Conservation (phyloP, 352 stramenopile genomes). For the Aphanomyces stellatus region DNA sequence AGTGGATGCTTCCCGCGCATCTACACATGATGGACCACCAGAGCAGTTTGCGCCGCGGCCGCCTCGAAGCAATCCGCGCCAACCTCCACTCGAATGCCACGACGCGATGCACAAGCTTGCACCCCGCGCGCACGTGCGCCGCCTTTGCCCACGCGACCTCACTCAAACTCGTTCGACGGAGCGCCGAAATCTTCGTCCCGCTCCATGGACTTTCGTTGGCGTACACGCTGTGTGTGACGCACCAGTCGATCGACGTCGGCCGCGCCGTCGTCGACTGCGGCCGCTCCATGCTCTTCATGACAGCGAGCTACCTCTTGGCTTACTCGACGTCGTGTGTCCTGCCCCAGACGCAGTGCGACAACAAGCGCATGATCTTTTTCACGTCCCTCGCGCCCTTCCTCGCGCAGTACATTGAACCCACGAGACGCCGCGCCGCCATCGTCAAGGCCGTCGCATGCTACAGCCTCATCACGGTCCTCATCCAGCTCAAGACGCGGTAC, state of each 20-base stretch:
- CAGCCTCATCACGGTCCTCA: not conserved
- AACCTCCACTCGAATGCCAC: not conserved
- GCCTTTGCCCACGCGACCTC: not conserved
- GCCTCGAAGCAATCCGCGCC: not conserved
- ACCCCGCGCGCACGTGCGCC: not conserved
- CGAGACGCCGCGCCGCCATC: not conserved
- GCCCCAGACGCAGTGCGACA: not conserved
- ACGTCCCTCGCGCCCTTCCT: not conserved
- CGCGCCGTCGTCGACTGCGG: not conserved
- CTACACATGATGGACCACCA: not conserved
- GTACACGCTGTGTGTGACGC: not conserved
- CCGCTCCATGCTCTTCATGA: not conserved
- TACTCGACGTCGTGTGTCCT: slow-evolving; percentile 1
- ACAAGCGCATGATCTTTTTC: not conserved
- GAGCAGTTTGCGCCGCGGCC: not conserved
- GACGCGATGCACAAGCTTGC: not conserved
- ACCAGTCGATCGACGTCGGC: not conserved
- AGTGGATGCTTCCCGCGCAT: not conserved
- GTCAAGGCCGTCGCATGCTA: not conserved
- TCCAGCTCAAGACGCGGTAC: not conserved
- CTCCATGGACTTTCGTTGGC: not conserved
- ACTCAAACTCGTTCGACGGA: not conserved
- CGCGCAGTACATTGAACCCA: not conserved
- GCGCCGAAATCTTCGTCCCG: not conserved
- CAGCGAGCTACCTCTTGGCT: not conserved